These are phyloP conservation scores for Coemansia sp. DNA, from an alignment of 192 early-diverging fungal genomes.

Conservation along the genomic window DNA sequence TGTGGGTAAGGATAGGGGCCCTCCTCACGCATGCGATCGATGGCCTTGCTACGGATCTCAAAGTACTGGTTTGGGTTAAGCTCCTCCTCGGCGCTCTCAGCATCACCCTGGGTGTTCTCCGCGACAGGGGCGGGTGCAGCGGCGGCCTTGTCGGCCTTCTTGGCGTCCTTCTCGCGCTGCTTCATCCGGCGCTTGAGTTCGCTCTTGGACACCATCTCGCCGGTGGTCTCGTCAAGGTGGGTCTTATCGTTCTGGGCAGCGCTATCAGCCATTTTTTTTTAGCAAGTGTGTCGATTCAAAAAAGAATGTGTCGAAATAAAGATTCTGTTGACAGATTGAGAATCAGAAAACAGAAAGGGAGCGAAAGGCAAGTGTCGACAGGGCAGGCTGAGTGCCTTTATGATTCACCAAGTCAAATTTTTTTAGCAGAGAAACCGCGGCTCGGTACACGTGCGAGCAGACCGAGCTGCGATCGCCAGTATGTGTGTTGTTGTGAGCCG, in stretches of 20 bases:
- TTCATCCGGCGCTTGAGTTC: conserved; percentile 93
- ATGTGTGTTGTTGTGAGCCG: conserved; percentile 4
- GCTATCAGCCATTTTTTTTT: conserved; percentile 30
- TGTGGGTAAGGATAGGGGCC: conserved; percentile 95
- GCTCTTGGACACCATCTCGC: conserved; percentile 94
- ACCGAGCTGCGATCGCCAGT: conserved; percentile 3
- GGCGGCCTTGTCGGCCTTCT: conserved; percentile 68
- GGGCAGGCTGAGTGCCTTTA: neutral
- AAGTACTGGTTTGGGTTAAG: conserved; percentile 96
- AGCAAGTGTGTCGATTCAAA: neutral
- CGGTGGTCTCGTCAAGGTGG: conserved; percentile 80
- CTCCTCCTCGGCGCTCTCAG: conserved; percentile 78
- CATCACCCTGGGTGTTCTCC: conserved; percentile 51
- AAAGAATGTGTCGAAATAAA: conserved; percentile 1
- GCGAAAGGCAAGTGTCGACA: neutral
- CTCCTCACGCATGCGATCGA: conserved; percentile 80
- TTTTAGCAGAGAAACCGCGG: conserved; percentile 5
- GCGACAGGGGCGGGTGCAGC: conserved; percentile 53
- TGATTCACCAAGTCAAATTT: neutral
- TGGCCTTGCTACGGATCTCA: conserved; percentile 88
- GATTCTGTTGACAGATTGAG: neutral
- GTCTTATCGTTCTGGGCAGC: conserved; percentile 56
- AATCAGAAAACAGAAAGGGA: conserved; percentile 5
- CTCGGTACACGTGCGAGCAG: conserved; percentile 1
- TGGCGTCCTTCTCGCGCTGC: conserved; percentile 86